phyloP scores from a whole-genome alignment of 2,329 filamentous ascomycete species.

The Fusarium nelsonii region DNA sequence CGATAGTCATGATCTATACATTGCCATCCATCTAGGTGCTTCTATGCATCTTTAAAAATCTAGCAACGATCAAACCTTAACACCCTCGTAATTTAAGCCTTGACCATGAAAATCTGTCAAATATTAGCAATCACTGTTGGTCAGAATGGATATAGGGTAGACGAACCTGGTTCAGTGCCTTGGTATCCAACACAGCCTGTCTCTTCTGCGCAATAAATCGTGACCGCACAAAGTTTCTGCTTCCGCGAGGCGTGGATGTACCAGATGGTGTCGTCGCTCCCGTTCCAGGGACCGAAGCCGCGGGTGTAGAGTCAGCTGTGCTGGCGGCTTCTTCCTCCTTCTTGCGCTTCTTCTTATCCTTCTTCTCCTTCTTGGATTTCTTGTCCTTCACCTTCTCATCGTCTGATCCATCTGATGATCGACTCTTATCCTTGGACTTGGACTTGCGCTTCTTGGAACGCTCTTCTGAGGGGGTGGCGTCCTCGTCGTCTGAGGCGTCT shows the following conservation, averaged over 20 bases:
- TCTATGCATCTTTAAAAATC: slow-evolving; percentile 4
- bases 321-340: slow-evolving; percentile 54
- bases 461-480: slow-evolving; percentile 42
- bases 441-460: slow-evolving; percentile 53
- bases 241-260: slow-evolving; percentile 62
- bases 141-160: slow-evolving; percentile 55
- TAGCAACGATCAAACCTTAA: not conserved
- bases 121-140: slow-evolving; percentile 13
- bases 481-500: slow-evolving; percentile 41
- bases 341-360: slow-evolving; percentile 64
- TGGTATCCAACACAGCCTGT: slow-evolving; percentile 82
- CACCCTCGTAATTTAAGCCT: slow-evolving; percentile 51
- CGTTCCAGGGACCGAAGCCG: slow-evolving; percentile 51
- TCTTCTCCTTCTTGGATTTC: slow-evolving; percentile 58
- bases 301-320: slow-evolving; percentile 41
- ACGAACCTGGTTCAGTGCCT: slow-evolving; percentile 86
- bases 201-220: slow-evolving; percentile 91
- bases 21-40: slow-evolving; percentile 8
- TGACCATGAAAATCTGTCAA: slow-evolving; percentile 76
- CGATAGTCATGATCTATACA: slow-evolving; percentile 9
- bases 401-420: slow-evolving; percentile 45
- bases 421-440: slow-evolving; percentile 48
- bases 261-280: slow-evolving; percentile 58
- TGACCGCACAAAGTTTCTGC: slow-evolving; percentile 79
- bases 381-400: slow-evolving; percentile 50